Base-by-base conservation (phyloP, 805 yeast species). In the Ogataea parapolymorpha region DNA sequence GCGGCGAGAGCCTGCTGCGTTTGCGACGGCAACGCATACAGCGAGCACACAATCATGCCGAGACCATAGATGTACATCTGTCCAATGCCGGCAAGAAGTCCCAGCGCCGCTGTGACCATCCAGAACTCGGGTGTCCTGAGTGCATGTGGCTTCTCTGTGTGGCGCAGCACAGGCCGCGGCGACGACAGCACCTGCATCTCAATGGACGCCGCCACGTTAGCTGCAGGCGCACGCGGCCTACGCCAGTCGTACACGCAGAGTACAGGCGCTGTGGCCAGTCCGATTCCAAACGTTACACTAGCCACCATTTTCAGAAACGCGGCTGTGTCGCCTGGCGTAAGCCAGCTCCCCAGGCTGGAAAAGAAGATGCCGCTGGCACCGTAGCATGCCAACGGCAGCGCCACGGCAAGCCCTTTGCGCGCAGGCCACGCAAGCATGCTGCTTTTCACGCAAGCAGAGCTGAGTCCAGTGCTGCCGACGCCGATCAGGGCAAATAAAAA, bases 21-120 rank as follows among this genome's bases (percentile, higher is more conserved):
- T 23, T 45, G 46, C 1, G 46, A 41, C 3, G 52, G 45, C 1
- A 53, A 62, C 3, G 54, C 59, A 14, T 62, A 53, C 27, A 79
- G 61, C 0, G 84, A 75, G 37, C 68, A 66, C 11, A 81, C 84
- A 51, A 84, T 75, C 53, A 79, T 82, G 0, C 95, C 95, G 27
- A 84, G 77, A 0, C 86, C 77, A 50, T 79, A 82, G 29, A 85
- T 85, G 56, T 80, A 85, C 74, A 82, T 75, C 52, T 84, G 91
- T 20, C 89, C 84, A 41, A 79, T 57, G 0, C 88, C 90, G 8
- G 84, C 76, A 13, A 77, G 54, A 15, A 81, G 48, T 1, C 87
- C 77, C 23, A 81, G 64, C 13, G 77, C 60, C 2, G 66, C 17
- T 28, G 72, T 70, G 40, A 81, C 72, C 5, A 68, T 55, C 72